Conservation (phyloP, 768 basidiomycete genomes). For the Lyophyllum shimeji region DNA sequence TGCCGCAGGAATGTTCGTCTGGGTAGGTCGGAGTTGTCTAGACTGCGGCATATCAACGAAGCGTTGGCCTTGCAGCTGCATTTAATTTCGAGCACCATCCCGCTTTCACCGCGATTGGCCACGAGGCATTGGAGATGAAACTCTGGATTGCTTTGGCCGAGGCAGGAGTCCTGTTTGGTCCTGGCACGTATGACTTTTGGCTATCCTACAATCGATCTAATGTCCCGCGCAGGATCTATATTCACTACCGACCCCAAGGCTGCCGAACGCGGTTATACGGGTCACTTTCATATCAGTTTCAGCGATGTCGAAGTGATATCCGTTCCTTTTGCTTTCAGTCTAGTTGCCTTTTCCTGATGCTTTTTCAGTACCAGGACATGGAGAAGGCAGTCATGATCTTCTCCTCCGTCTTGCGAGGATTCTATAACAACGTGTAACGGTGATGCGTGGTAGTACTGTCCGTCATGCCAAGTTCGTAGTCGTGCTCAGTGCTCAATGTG, state of each 20-base stretch:
- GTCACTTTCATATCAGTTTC: slow-evolving; percentile 60
- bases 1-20: slow-evolving; percentile 81
- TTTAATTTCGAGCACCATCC: slow-evolving; percentile 59
- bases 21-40: slow-evolving; percentile 37
- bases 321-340: slow-evolving; percentile 11
- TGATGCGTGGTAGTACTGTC: background rate
- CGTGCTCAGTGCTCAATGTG: slow-evolving; percentile 2
- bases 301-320: slow-evolving; percentile 46
- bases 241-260: slow-evolving; percentile 36
- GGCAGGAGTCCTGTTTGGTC: slow-evolving; percentile 60
- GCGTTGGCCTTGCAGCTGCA: slow-evolving; percentile 45
- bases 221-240: slow-evolving; percentile 29
- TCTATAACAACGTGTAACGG: slow-evolving; percentile 27
- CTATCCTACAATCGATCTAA: background rate
- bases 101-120: slow-evolving; percentile 32
- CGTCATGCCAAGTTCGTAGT: background rate
- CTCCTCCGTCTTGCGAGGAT: slow-evolving; percentile 40
- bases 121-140: slow-evolving; percentile 50
- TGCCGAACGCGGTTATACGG: slow-evolving; percentile 26
- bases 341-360: background rate
- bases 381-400: slow-evolving; percentile 50
- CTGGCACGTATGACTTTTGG: slow-evolving; percentile 39
- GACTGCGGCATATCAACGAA: background rate
- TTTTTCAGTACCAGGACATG: slow-evolving; percentile 33
- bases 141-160: slow-evolving; percentile 64